A percentile compares a stretch with the other conserved stretches of the same genome.
phyloP scores from a whole-genome alignment of 2,329 filamentous ascomycete genomes.

The Pyrenophora teres region DNA sequence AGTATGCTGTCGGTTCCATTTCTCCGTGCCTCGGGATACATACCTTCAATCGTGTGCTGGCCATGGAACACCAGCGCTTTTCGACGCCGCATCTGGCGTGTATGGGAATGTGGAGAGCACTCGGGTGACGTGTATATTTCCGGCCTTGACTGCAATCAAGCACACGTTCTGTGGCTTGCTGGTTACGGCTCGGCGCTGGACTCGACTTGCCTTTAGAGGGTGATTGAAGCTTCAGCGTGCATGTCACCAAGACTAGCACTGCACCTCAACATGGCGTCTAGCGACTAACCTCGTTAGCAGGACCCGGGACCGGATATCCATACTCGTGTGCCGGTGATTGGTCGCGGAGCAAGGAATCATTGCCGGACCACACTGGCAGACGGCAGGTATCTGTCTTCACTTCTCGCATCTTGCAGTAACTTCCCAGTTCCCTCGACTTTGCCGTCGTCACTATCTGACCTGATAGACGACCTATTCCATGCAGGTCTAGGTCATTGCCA shows the following conservation, averaged over 20 bases:
- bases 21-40: slow-evolving; percentile 7
- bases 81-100: slow-evolving; percentile 1
- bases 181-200: slow-evolving; percentile 7
- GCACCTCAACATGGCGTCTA: slow-evolving; percentile 6
- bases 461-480: too few species aligned
- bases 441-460: too few species aligned
- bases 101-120: slow-evolving; percentile 8
- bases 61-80: not conserved
- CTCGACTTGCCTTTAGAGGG: slow-evolving; percentile 4
- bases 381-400: not conserved
- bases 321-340: not conserved
- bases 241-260: slow-evolving; percentile 18
- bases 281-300: slow-evolving; percentile 1
- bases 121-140: slow-evolving; percentile 10
- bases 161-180: slow-evolving; percentile 14
- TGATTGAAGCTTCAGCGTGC: slow-evolving; percentile 16
- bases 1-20: slow-evolving; percentile 5
- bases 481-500: too few species aligned
- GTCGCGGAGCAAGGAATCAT: not conserved
- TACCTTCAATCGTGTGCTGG: slow-evolving; percentile 5
- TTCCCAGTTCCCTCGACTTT: not conserved
- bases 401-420: too few species aligned
- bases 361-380: not conserved
- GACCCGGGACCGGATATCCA: not conserved
- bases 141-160: slow-evolving; percentile 2